Evolutionary conservation across 208 protist species (phyloP), one percentile per base, ranked within the genome.

Genomic region (Wallacemonas sp.): DNA sequence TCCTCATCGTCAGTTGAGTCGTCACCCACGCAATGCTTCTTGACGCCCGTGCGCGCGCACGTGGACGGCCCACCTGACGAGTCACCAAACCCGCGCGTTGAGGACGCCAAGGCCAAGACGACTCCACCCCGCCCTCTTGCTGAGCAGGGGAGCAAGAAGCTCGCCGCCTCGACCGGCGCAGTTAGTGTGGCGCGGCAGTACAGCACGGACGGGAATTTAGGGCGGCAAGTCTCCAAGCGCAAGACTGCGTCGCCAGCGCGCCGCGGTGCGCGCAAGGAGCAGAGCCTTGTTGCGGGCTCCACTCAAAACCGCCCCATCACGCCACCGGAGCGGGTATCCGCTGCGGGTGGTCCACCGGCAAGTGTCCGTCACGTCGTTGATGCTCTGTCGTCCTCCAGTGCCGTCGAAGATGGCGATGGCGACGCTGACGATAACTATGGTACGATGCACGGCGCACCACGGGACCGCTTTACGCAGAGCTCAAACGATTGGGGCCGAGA

Each of bases 21-120:
- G 14, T 41, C 36, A 14, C 9, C 36, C 14, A 14, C 36, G n/a
- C n/a, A n/a, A n/a, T n/a, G n/a, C 1, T 36, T 48, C 11, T 14
- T 49, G 38, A 63, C 41, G 16, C 39, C 57, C 4, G 38, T 48
- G 33, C 36, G 57, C 5, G 36, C 24, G 19, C 34, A 5, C 17
- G 9, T 14, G 3, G n/a, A 43, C 8, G 8, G n/a, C 6, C 52
- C 52, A 4, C 52, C 52, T n/a, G 52, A 41, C 14, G 52, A 58
- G n/a, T 58, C 52, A 16, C 52, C 52, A 5, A 58, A 58, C 23
- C 52, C 52, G 16, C 52, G 52, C 30, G 38, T 58, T 12, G 52
- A 34, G 52, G 29, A 33, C 16, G 11, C 5, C n/a, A 23, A 24
- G 0, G 19, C 36, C 9, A 41, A 30, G 26, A 26, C 47, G 11